These are phyloP conservation scores for Cutaneotrichosporon sp. DNA, from an alignment of 1,284 basidiomycete genomes.

Conservation along the genomic window DNA sequence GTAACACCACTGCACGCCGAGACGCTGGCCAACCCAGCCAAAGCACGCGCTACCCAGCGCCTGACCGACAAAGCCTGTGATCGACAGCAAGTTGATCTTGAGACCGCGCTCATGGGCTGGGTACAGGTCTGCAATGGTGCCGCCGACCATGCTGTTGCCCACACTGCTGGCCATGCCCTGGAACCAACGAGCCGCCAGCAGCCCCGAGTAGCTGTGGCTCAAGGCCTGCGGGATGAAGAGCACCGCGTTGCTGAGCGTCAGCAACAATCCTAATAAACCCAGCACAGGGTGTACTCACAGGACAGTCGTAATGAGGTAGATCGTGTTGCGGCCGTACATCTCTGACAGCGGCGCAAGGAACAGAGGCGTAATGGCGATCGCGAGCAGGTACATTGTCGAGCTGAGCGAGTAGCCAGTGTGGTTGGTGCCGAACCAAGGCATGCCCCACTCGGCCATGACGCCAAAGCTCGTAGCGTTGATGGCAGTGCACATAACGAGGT, in stretches of 20 bases:
- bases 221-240: slow-evolving; percentile 45
- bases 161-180: slow-evolving; percentile 38
- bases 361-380: slow-evolving; percentile 38
- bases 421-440: slow-evolving; percentile 26
- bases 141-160: slow-evolving; percentile 43
- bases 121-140: slow-evolving; percentile 46
- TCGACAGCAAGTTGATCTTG: slow-evolving; percentile 48
- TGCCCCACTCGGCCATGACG: slow-evolving; percentile 28
- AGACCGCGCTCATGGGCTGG: slow-evolving; percentile 42
- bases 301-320: slow-evolving; percentile 38
- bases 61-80: slow-evolving; percentile 46
- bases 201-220: slow-evolving; percentile 31
- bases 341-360: slow-evolving; percentile 43
- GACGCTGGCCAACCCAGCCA: slow-evolving; percentile 30
- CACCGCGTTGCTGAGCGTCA: slow-evolving; percentile 17
- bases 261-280: too few relatives aligned
- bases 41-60: slow-evolving; percentile 16
- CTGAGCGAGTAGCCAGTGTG: slow-evolving; percentile 24
- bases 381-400: slow-evolving; percentile 29
- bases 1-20: slow-evolving; percentile 40
- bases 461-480: slow-evolving; percentile 28
- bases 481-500: slow-evolving; percentile 28
- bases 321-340: slow-evolving; percentile 35
- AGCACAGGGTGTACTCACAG: slow-evolving; percentile 24
- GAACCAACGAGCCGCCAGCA: slow-evolving; percentile 41